Base-by-base conservation (phyloP, 192 early-diverging fungal genomes). In the Backusella liffmaniae region DNA sequence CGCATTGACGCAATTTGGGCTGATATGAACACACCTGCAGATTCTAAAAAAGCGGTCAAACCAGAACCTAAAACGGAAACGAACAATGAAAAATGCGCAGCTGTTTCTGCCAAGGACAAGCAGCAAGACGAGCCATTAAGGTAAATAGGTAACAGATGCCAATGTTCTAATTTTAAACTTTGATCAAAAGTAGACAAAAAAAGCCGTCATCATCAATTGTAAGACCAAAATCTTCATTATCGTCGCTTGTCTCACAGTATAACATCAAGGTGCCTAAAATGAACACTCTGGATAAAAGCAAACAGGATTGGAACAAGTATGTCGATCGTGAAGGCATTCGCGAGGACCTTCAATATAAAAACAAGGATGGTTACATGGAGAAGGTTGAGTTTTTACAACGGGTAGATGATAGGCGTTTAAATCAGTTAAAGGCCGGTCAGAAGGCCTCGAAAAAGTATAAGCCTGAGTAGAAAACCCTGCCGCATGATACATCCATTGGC, bases 331-430 rank as follows among this genome's bases (percentile, higher is more conserved):
- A 87, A 68, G 90, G 91, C 5, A 89, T 91, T 65, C 84, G 81
- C 30, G 89, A 92, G 39, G 85, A 89, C 42, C 66, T 93, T 26
- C 88, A 90, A 69, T 87, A 88, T 73, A 83, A 84, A 36, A 90
- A 91, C 56, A 93, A 92, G 77, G 89, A 91, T 79, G 92, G 92
- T 76, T 92, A 90, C 67, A 82, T 92, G 81, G 91, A 92, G 49
- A 92, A 92, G 79, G 87, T 89, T 4, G 89, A 84, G 9, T 92
- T 92, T 76, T 80, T 92, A 13, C 81, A 91, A 44, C 84, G 91
- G 42, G 84, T 87, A 12, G 90, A 92, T 66, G 90, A 91, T 29
- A 80, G 88, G 15, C 87, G 89, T 23, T 80, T 87, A 10, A 74
- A 73, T 70, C 80, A 88, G 2, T 74, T 88, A 15, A 87, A 91